phyloP scores from a whole-genome alignment of 345 rosid species.

The Odontarrhena argentea region DNA sequence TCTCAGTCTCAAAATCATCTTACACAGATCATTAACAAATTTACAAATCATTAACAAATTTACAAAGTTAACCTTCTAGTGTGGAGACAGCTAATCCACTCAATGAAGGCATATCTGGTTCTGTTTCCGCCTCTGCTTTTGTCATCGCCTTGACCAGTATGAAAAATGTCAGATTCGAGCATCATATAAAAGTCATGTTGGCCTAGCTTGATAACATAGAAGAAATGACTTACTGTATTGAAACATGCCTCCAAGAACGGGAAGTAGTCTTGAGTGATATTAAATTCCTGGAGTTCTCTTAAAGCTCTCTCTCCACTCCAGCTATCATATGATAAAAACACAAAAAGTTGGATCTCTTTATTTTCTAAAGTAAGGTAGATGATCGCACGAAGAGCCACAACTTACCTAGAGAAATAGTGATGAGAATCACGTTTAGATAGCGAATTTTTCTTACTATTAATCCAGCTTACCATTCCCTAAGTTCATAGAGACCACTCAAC shows the following conservation, averaged over 20 bases:
- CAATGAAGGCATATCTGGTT: constrained; percentile 63
- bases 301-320: constrained; percentile 93
- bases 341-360: constrained; percentile 17
- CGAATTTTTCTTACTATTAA: constrained; percentile 57
- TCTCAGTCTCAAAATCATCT: constrained; percentile 18
- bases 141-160: constrained; percentile 70
- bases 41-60: too few species aligned
- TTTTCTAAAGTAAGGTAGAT: constrained; percentile 9
- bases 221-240: constrained; percentile 54
- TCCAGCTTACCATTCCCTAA: constrained; percentile 79
- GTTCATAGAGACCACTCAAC: constrained; percentile 19
- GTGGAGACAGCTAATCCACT: constrained; percentile 80
- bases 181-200: constrained; percentile 4
- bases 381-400: constrained; percentile 15
- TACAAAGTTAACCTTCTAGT: constrained; percentile 63
- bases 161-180: constrained; percentile 21
- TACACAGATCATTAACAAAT: constrained; percentile 3
- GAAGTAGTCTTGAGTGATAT: constrained; percentile 80
- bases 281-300: constrained; percentile 84
- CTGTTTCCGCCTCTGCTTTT: constrained; percentile 68
- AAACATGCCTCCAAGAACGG: constrained; percentile 85
- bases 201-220: constrained; percentile 21
- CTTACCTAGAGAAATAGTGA: constrained; percentile 75
- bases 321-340: constrained; percentile 40
- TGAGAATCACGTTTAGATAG: constrained; percentile 78